Evolutionary conservation across 805 yeast genomes (phyloP), one percentile per base, ranked within the genome.

Genomic region (Priceomyces castillae): DNA sequence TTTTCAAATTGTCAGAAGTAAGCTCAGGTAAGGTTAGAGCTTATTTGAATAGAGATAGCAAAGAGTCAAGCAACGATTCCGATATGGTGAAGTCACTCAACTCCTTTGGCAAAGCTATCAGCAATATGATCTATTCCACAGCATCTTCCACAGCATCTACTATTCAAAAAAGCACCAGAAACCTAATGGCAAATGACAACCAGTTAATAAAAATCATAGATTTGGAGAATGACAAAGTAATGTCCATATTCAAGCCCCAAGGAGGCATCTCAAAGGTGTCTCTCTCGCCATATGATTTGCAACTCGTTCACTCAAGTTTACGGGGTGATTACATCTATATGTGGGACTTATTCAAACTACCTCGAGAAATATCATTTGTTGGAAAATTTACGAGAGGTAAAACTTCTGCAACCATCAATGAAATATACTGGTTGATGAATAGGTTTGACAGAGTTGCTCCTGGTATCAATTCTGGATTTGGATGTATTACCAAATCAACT

Each of bases 321-420:
- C 68, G 86, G 40, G 90, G 90, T 2, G 88, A 84, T 56, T 74
- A 69, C 39, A 64, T 84, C 4, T 81, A 71, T 52, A 65, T 81
- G 49, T 84, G 88, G 85, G 90, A 84, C 53, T 68, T 76, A 42
- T 67, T 81, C 36, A 69, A 71, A 43, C 63, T 73, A 30, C 78
- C 82, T 1, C 54, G 52, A 2, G 79, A 78, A 46, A 69, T 83
- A 2, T 65, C 76, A 1, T 59, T 83, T 17, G 55, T 80, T 39
- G 88, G 84, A 14, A 76, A 78, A 48, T 81, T 80, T 49, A 62
- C 61, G 10, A 67, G 89, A 18, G 90, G 90, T 1, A 80, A 78
- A 51, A 81, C 86, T 1, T 72, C 81, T 5, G 78, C 86, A 0
- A 56, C 68, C 1, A 71, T 82, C 17, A 64, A 67, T 26, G 70